Conservation (phyloP, 2,329 filamentous ascomycete genomes). For the Paraphoma sp. region DNA sequence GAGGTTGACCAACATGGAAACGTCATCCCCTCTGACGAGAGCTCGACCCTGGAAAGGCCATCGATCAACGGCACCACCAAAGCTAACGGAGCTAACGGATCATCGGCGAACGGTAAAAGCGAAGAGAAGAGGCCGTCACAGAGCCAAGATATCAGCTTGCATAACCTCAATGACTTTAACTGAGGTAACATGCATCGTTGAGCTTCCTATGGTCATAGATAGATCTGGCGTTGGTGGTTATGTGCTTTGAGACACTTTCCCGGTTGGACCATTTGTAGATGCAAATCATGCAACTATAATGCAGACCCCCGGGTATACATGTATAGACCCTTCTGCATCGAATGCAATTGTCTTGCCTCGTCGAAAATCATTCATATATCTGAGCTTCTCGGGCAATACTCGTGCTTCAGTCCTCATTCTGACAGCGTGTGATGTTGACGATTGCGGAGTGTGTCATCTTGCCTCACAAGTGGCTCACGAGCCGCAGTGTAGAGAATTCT, state of each 20-base stretch:
- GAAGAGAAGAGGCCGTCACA: slow-evolving; percentile 45
- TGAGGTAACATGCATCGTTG: slow-evolving; percentile 6
- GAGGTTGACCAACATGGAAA: slow-evolving; percentile 63
- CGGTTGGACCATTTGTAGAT: neutral
- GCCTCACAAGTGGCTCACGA: too few relatives aligned
- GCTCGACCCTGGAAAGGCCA: slow-evolving; percentile 1
- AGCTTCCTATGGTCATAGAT: neutral
- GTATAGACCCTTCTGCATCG: too few relatives aligned
- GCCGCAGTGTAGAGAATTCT: too few relatives aligned
- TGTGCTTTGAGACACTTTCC: neutral
- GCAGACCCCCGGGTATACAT: too few relatives aligned
- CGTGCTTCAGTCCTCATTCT: too few relatives aligned
- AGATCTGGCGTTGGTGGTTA: neutral
- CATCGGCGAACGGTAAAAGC: slow-evolving; percentile 10
- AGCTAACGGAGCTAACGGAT: slow-evolving; percentile 17
- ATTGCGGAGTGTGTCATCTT: too few relatives aligned
- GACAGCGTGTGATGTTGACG: too few relatives aligned
- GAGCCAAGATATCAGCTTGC: slow-evolving; percentile 66
- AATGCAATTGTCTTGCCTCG: too few relatives aligned
- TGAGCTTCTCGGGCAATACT: too few relatives aligned
- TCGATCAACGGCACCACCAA: slow-evolving; percentile 30
- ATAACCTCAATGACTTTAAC: slow-evolving; percentile 58
- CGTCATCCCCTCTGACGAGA: slow-evolving; percentile 59
- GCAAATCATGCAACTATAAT: too few relatives aligned
- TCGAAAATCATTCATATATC: too few relatives aligned